Evolutionary conservation across 169 alveolate genomes (phyloP).

Genomic region (Eimeria tenella): DNA sequence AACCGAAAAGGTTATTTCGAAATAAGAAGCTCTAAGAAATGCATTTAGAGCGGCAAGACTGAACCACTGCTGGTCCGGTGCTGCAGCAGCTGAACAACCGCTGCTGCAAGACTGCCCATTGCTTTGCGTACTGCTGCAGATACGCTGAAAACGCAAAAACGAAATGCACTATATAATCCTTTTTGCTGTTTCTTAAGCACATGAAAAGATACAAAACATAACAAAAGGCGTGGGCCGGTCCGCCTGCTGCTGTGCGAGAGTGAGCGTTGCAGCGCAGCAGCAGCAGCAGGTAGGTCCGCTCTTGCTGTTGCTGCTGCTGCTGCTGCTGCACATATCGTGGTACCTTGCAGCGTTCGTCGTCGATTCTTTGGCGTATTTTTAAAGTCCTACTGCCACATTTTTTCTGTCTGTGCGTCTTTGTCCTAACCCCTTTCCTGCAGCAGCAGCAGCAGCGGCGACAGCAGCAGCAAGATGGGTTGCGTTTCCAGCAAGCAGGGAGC

Average conservation of each 20-base stretch:
- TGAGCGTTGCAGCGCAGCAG: conserved; percentile 58
- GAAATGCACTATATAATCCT: no score
- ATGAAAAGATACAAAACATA: background rate
- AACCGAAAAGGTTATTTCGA: background rate
- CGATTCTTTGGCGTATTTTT: conserved; percentile 3
- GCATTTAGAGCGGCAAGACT: no score
- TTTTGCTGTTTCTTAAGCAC: background rate
- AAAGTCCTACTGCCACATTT: background rate
- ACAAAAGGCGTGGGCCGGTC: background rate
- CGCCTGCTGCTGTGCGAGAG: conserved; percentile 7
- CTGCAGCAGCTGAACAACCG: no score
- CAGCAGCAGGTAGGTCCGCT: background rate
- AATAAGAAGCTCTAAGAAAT: no score
- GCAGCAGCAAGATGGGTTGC: conserved; percentile 46
- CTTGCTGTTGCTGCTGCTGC: background rate
- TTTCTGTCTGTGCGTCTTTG: conserved; percentile 8
- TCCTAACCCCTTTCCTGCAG: background rate
- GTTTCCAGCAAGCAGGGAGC: conserved; percentile 41
- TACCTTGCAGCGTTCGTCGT: background rate
- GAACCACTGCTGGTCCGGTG: no score
- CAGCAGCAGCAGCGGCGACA: background rate
- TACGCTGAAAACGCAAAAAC: no score
- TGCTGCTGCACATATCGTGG: conserved; percentile 38
- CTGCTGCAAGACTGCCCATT: no score
- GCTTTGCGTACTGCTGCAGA: no score